Conservation (phyloP, 768 basidiomycete species). For the Sarcodon sp. region DNA sequence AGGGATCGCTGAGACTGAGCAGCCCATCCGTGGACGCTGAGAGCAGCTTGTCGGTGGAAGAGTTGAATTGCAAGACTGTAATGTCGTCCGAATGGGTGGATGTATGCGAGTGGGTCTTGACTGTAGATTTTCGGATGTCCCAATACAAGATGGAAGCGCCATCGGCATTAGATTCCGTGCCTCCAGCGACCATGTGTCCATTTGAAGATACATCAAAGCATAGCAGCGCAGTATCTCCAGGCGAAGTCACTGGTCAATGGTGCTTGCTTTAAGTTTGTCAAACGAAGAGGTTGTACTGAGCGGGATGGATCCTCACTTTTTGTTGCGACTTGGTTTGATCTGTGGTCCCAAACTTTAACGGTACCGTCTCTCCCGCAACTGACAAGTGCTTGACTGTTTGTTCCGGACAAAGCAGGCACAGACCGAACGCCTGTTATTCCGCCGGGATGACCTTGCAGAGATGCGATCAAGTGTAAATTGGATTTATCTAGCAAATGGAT, state of each 20-base stretch:
- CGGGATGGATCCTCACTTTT: conserved; percentile 36
- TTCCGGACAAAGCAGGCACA: conserved; percentile 26
- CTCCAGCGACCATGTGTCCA: conserved; percentile 66
- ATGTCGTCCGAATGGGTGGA: conserved; percentile 93
- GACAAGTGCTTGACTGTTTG: conserved; percentile 31
- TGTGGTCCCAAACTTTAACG: conserved; percentile 67
- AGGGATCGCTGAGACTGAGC: conserved; percentile 53
- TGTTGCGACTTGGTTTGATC: conserved; percentile 34
- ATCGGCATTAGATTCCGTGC: conserved; percentile 69
- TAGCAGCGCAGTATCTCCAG: conserved; percentile 32
- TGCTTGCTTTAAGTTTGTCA: conserved; percentile 25
- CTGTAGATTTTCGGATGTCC: conserved; percentile 74
- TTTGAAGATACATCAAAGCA: conserved; percentile 62
- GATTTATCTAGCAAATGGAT: conserved; percentile 58
- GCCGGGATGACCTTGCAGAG: conserved; percentile 42
- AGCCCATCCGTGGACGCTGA: conserved; percentile 82
- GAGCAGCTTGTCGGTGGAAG: conserved; percentile 34
- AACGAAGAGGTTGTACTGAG: background rate
- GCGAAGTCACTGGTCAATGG: conserved; percentile 33
- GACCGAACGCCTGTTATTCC: conserved; percentile 45
- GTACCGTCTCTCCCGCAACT: conserved; percentile 63
- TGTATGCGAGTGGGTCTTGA: conserved; percentile 61
- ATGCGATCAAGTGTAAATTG: conserved; percentile 30
- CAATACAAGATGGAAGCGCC: conserved; percentile 82
- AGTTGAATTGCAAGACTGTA: conserved; percentile 54